These are phyloP conservation scores for Rhizophagus sp. DNA, from an alignment of 192 early-diverging fungal genomes.

Conservation along the genomic window DNA sequence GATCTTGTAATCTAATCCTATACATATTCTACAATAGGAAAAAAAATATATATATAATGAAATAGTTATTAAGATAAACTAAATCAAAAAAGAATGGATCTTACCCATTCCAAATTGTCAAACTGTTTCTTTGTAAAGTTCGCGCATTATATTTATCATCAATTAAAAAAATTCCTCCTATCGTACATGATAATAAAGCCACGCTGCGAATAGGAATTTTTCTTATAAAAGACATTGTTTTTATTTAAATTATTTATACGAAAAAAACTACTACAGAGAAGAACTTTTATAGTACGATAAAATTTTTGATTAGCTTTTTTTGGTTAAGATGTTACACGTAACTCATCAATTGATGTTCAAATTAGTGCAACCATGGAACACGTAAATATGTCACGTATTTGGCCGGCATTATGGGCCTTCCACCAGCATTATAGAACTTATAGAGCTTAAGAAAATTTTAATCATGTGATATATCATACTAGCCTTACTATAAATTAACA, in stretches of 20 bases:
- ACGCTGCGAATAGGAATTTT: constrained; percentile 25
- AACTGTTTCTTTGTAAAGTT: constrained; percentile 45
- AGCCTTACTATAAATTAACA: no score
- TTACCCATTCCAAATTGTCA: constrained; percentile 54
- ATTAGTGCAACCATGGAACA: no score
- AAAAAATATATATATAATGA: neutral
- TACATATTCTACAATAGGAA: constrained; percentile 34
- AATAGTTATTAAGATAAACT: neutral
- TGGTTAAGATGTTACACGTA: no score
- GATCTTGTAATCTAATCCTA: constrained; percentile 75
- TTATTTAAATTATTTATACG: neutral
- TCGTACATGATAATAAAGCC: constrained; percentile 27
- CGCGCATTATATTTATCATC: constrained; percentile 52
- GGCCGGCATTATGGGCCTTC: no score
- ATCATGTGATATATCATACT: no score
- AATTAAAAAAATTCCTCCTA: constrained; percentile 41
- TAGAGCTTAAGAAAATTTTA: no score
- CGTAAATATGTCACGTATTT: no score
- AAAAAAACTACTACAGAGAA: neutral
- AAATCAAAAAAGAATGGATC: neutral
- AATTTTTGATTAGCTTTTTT: no score
- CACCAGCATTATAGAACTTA: no score
- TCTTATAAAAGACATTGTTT: constrained; percentile 24
- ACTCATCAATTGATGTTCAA: no score
- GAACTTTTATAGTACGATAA: no score